Percentiles rank a stretch among this genome's conserved stretches.
phyloP scores from a whole-genome alignment of 805 yeast species.

The Saccharomycopsis guyanensis region DNA sequence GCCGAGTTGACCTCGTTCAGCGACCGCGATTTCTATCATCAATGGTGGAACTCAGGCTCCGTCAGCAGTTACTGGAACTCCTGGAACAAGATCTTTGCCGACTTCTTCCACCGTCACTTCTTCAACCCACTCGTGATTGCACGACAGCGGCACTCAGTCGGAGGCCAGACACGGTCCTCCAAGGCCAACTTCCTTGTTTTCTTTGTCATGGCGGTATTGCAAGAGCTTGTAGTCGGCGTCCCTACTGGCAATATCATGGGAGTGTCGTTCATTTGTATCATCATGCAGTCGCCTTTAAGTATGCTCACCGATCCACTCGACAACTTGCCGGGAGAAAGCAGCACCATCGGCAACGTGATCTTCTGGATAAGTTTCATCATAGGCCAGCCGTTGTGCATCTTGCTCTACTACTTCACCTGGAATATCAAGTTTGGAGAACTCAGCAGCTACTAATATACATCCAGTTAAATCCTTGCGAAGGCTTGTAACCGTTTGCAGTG shows the following conservation, averaged over 20 bases:
- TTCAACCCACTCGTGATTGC: slow-evolving; percentile 31
- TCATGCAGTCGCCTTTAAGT: slow-evolving; percentile 37
- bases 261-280: slow-evolving; percentile 37
- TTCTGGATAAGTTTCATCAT: slow-evolving; percentile 39
- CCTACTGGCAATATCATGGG: slow-evolving; percentile 41
- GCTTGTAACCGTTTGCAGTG: neutral
- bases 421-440: slow-evolving; percentile 25
- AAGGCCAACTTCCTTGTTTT: slow-evolving; percentile 32
- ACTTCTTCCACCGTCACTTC: slow-evolving; percentile 36
- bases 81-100: slow-evolving; percentile 39
- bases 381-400: slow-evolving; percentile 39
- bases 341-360: slow-evolving; percentile 37
- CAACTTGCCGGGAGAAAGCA: slow-evolving; percentile 30
- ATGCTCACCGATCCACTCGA: slow-evolving; percentile 36
- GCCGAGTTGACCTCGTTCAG: slow-evolving; percentile 39
- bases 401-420: slow-evolving; percentile 40
- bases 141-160: slow-evolving; percentile 1
- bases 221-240: slow-evolving; percentile 38
- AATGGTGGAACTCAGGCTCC: slow-evolving; percentile 46
- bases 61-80: slow-evolving; percentile 39
- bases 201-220: slow-evolving; percentile 37
- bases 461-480: neutral
- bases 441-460: slow-evolving; percentile 14
- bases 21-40: slow-evolving; percentile 39
- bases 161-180: slow-evolving; percentile 14